Evolutionary conservation across 768 basidiomycete species (phyloP).

Genomic region (Tricholoma saponaceum): DNA sequence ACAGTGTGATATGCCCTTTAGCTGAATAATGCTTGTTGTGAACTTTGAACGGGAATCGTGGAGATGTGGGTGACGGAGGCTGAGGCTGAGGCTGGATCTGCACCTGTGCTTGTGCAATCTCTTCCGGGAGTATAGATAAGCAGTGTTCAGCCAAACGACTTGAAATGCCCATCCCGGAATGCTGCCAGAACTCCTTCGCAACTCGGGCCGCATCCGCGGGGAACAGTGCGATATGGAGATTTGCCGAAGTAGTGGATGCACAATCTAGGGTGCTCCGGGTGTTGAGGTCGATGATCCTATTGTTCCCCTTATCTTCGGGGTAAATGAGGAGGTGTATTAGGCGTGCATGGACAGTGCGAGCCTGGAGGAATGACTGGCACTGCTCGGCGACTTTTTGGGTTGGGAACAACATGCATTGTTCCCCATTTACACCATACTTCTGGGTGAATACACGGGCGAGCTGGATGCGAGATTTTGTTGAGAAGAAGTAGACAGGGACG

Average conservation of each 20-base stretch:
- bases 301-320: slow-evolving; percentile 44
- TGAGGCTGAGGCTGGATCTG: background rate
- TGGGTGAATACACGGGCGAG: slow-evolving; percentile 73
- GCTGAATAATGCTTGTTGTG: slow-evolving; percentile 59
- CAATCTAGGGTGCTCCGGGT: slow-evolving; percentile 17
- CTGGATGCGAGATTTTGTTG: slow-evolving; percentile 35
- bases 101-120: slow-evolving; percentile 19
- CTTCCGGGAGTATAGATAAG: slow-evolving; percentile 62
- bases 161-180: slow-evolving; percentile 86
- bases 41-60: slow-evolving; percentile 35
- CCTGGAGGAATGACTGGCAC: slow-evolving; percentile 70
- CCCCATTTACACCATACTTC: slow-evolving; percentile 69
- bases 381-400: slow-evolving; percentile 67
- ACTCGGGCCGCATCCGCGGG: slow-evolving; percentile 52
- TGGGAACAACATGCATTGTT: slow-evolving; percentile 78
- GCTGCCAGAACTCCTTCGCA: slow-evolving; percentile 96
- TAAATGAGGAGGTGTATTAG: slow-evolving; percentile 70
- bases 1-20: slow-evolving; percentile 19
- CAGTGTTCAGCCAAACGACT: slow-evolving; percentile 84
- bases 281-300: slow-evolving; percentile 22
- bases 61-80: slow-evolving; percentile 23
- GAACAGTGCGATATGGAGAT: slow-evolving; percentile 83
- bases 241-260: slow-evolving; percentile 32
- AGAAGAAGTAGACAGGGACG: background rate
- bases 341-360: slow-evolving; percentile 48